Evolutionary conservation across 139 green algal species (phyloP), one percentile per base, ranked within the genome.

Genomic region (Micractinium sp.): DNA sequence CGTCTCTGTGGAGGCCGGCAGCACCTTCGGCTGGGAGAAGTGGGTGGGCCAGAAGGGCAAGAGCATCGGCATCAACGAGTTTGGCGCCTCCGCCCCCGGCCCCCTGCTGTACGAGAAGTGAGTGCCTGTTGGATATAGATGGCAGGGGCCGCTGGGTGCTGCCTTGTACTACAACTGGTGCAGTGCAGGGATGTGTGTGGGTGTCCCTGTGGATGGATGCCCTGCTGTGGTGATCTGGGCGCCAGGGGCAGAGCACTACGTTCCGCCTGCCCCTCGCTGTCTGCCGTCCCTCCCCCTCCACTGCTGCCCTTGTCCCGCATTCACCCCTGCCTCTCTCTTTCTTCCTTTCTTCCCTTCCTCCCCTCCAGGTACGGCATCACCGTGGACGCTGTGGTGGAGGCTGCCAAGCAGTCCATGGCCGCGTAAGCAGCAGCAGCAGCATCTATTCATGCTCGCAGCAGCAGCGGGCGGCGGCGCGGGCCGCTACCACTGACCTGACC

Each of bases 321-420:
- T 80, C 18, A 41, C 36, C 74, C 74, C 16, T 80, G 9, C 14
- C 76, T 9, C 78, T 27, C 13, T 5, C 97, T 14, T 98, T 95
- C 47, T 97, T 96, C 23, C 97, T 96, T 74, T 14, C 16, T 31
- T 81, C 90, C 78, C 92, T 93, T 29, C 91, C 99, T 76, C 99
- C 99, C 94, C 91, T 98, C 94, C 93, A 99, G 47, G 95, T 99
- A 95, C 90, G 98, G 98, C 90, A 98, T 99, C 93, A 99, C 85
- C 74, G 60, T 80, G 60, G 86, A 97, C 23, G 92, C 91, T 7
- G 91, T 99, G 7, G 91, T 97, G 3, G 93, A 91, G 23, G 95
- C 95, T 0, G 95, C 94, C 92, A 99, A 99, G 94, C 85, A 85
- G 41, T 74, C 89, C 76, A 88, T 91, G 88, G 77, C 85, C 67